Conservation (phyloP, 768 basidiomycete genomes). For the Trametes coccinea region DNA sequence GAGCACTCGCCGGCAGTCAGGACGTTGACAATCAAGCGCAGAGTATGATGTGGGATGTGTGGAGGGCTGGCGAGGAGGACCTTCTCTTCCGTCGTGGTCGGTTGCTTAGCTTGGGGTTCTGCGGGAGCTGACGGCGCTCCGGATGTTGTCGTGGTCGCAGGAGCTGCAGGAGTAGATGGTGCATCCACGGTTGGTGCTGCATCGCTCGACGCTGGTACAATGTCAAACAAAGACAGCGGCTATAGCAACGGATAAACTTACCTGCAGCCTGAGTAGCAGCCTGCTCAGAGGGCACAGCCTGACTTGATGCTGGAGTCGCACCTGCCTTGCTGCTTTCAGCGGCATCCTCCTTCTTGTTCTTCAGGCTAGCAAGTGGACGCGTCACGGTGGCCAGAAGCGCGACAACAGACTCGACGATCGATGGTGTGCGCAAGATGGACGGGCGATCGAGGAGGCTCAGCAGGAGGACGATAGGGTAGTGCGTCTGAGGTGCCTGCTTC, state of each 20-base stretch:
- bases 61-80: conserved; percentile 73
- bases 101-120: conserved; percentile 28
- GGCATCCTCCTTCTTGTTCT: conserved; percentile 46
- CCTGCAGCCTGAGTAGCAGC: neutral
- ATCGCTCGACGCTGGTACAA: conserved; percentile 21
- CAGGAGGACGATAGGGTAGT: conserved; percentile 89
- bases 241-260: neutral
- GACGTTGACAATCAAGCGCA: conserved; percentile 94
- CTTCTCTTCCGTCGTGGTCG: conserved; percentile 38
- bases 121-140: conserved; percentile 15
- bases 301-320: conserved; percentile 21
- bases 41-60: conserved; percentile 78
- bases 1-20: conserved; percentile 97
- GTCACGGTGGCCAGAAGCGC: conserved; percentile 86
- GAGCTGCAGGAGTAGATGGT: neutral
- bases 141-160: conserved; percentile 3
- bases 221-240: neutral
- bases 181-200: neutral
- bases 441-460: conserved; percentile 87
- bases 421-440: conserved; percentile 79
- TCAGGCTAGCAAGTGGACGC: conserved; percentile 62
- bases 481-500: conserved; percentile 73
- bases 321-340: conserved; percentile 27
- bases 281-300: conserved; percentile 25
- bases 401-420: conserved; percentile 93